Base-by-base conservation (phyloP, 495 filamentous ascomycete species). In the Clavariopsis aquatica region DNA sequence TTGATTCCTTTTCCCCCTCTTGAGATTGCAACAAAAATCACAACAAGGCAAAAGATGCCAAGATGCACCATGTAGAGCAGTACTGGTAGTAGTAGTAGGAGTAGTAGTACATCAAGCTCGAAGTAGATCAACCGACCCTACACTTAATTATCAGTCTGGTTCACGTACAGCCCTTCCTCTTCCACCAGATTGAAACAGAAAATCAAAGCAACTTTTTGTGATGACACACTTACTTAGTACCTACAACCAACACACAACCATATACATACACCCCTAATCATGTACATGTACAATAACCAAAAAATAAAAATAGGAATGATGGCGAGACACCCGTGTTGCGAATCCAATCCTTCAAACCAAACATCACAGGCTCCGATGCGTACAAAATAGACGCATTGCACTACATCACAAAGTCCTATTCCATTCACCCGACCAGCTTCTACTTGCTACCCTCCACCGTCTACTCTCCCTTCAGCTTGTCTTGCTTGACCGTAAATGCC, bases 391-490 rank as follows among this genome's bases (percentile, higher is more conserved):
- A 49, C 20, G 8, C 15, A 47, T 6, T 7, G 6, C 17, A 7
- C 45, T n/a, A 23, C 20, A 49, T 27, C 24, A 8, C 19, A 24
- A 23, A 10, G 12, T 49, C 20, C 19, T 3, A 8, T 3, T 27
- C 47, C 24, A 3, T 47, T 22, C 47, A 24, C 20, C 47, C 6
- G 2, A 49, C 47, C 24, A 7, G 7, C 15, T 15, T 12, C 51
- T 53, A 43, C 38, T 2, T 43, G 15, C 38, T 53, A 15, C 26
- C 20, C 28, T 20, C 2, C 10, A 27, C 51, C 19, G 19, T 49
- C 49, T 68, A 89, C 78, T 88, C 85, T 53, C 86, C 86, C 80
- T 89, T 89, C 22, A 89, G 77, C 77, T 88, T 88, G 66, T 87
- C 85, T 74, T 89, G 86, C 77, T 80, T 80, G 47, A 89, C 78